A percentile compares a stretch with the other conserved stretches of the same genome.
Conservation (phyloP, 768 basidiomycete species). For the Mycena amicta region DNA sequence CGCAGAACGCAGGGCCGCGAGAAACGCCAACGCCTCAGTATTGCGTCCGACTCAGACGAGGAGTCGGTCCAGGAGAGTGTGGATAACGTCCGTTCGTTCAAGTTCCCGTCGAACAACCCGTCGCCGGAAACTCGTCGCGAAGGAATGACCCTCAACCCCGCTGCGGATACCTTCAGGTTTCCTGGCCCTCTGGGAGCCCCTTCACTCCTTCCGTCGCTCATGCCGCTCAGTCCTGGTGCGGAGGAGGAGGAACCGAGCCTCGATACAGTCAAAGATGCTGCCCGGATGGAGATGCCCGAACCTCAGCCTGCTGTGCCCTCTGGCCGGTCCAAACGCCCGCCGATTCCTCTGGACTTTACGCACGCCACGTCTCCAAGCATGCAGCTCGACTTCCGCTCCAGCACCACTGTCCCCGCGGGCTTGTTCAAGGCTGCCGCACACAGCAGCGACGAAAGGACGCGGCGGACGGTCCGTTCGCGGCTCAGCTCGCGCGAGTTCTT, state of each 20-base stretch:
- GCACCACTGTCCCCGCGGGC: constrained; percentile 82
- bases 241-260: too few relatives aligned
- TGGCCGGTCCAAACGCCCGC: constrained; percentile 61
- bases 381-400: constrained; percentile 55
- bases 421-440: constrained; percentile 76
- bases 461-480: constrained; percentile 73
- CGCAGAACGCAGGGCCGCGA: constrained; percentile 72
- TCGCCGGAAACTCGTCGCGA: constrained; percentile 54
- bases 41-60: constrained; percentile 26
- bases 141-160: constrained; percentile 45
- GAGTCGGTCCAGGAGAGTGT: constrained; percentile 48
- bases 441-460: constrained; percentile 63
- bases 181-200: constrained; percentile 54
- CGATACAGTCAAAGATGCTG: too few relatives aligned
- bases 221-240: constrained; percentile 18
- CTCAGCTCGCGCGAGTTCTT: constrained; percentile 75
- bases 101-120: constrained; percentile 62
- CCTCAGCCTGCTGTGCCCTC: constrained; percentile 27
- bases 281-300: constrained; percentile 29
- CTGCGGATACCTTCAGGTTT: constrained; percentile 67
- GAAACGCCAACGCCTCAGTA: constrained; percentile 70
- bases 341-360: constrained; percentile 77
- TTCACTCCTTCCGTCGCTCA: constrained; percentile 14
- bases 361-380: constrained; percentile 38
- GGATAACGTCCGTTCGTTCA: constrained; percentile 74